phyloP scores from a whole-genome alignment of 352 stramenopile genomes.

The Phytophthora meadii region DNA sequence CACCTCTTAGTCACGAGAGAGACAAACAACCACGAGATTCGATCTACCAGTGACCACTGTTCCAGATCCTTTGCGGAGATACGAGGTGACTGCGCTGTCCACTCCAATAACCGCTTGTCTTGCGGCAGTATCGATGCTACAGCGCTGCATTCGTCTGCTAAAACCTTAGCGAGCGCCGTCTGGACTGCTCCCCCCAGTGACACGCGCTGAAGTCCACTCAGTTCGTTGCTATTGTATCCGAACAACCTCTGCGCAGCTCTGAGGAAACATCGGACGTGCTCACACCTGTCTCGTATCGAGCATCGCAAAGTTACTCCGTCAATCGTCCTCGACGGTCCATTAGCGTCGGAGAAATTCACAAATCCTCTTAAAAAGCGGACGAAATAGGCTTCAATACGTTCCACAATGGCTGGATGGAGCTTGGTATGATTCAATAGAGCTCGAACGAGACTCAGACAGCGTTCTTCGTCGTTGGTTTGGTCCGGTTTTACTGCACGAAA shows the following conservation, averaged over 20 bases:
- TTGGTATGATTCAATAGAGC: conserved; percentile 25
- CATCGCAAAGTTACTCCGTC: conserved; percentile 13
- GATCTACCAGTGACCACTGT: conserved; percentile 31
- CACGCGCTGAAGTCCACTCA: not conserved
- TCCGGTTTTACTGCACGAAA: not conserved
- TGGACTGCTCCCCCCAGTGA: conserved; percentile 23
- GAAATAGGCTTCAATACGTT: conserved; percentile 19
- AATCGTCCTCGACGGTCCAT: not conserved
- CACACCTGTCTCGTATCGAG: conserved; percentile 16
- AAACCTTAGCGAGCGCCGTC: conserved; percentile 10
- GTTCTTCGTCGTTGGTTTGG: conserved; percentile 5
- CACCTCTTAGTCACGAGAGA: conserved; percentile 26
- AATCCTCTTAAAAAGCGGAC: conserved; percentile 22
- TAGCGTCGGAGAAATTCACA: conserved; percentile 5
- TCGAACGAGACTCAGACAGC: conserved; percentile 11
- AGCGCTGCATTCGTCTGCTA: conserved; percentile 14
- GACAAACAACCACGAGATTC: conserved; percentile 33
- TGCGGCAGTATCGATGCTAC: conserved; percentile 20
- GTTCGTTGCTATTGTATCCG: conserved; percentile 2
- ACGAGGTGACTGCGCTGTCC: conserved; percentile 4
- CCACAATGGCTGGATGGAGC: conserved; percentile 14
- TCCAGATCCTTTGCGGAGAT: conserved; percentile 23
- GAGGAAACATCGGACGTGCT: conserved; percentile 30
- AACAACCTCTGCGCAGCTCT: conserved; percentile 20
- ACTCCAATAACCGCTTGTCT: conserved; percentile 32